phyloP scores from a whole-genome alignment of 176 grass and related monocot genomes.

The Areca catechu region DNA sequence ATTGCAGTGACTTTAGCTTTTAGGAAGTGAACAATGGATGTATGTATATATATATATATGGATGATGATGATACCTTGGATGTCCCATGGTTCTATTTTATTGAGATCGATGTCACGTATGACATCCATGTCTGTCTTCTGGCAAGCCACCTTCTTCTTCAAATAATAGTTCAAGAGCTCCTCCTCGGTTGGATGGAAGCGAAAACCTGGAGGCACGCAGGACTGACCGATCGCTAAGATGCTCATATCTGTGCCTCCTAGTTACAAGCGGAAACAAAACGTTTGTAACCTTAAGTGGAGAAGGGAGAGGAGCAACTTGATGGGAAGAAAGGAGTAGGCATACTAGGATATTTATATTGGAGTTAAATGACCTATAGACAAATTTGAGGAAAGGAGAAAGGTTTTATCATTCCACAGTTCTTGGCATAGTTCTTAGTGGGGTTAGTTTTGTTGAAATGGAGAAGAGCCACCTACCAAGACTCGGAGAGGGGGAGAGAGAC shows the following conservation, averaged over 20 bases:
- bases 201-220: slow-evolving; percentile 71
- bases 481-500: background rate
- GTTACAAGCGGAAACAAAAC: too few relatives aligned
- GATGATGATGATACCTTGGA: slow-evolving; percentile 43
- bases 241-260: slow-evolving; percentile 32
- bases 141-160: slow-evolving; percentile 71
- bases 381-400: too few relatives aligned
- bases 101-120: slow-evolving; percentile 88
- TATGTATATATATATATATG: too few relatives aligned
- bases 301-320: too few relatives aligned
- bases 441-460: slow-evolving; percentile 59
- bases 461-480: slow-evolving; percentile 73
- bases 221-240: slow-evolving; percentile 83
- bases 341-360: too few relatives aligned
- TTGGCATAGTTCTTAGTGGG: slow-evolving; percentile 23
- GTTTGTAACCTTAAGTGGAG: too few relatives aligned
- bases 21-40: background rate
- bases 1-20: too few relatives aligned
- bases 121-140: slow-evolving; percentile 74
- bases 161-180: slow-evolving; percentile 87
- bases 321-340: too few relatives aligned
- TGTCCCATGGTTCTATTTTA: slow-evolving; percentile 96
- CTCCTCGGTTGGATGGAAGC: slow-evolving; percentile 93
- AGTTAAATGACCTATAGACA: too few relatives aligned
- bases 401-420: too few relatives aligned